Evolutionary conservation across 1,284 basidiomycete species (phyloP), one percentile per base, ranked within the genome.

Genomic region (Leccinum cinnamomeum): DNA sequence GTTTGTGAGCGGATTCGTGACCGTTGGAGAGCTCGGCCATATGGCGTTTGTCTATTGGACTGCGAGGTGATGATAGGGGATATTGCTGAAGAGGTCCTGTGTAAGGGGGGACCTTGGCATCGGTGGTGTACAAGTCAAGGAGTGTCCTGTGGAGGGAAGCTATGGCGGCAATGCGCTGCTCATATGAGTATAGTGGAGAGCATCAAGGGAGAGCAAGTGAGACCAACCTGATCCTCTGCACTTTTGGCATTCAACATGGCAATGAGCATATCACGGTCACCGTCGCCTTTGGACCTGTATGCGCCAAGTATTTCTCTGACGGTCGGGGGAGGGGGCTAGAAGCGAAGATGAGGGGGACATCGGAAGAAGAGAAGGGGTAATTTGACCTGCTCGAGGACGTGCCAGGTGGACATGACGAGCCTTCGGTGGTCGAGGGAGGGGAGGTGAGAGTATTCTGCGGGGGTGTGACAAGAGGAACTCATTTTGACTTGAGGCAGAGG

Each of bases 211-310:
- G 53, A 60, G 30, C 56, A 51, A 25, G 53, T n/a, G 58, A 48
- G 46, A 74, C 81, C 61, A 53, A 88, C 88, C 84, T 95, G 90
- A 74, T 96, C 94, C 74, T 96, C 94, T 25, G 93, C 88, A 64
- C 87, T 85, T 79, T 96, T 95, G 73, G 94, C 93, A 65, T 89
- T 92, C 58, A 96, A 81, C 82, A 96, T 91, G 67, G 91, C 86
- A 56, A 95, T 82, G 28, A 96, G 81, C 85, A 95, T 89, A 61
- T 95, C 92, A 46, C 93, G 83, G 81, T 96, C 94, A 55, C 92
- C 94, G 67, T 95, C 91, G 62, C 94, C 94, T 69, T 88, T 90
- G 48, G 85, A 78, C 65, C 84, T 84, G 79, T 95, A 96, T 14
- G 94, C 93, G 53, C 84, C 82, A 33, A 96, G 86, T 48, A 96